Base-by-base conservation (phyloP, 139 green algal species). In the Limnomonas spitsbergensis region DNA sequence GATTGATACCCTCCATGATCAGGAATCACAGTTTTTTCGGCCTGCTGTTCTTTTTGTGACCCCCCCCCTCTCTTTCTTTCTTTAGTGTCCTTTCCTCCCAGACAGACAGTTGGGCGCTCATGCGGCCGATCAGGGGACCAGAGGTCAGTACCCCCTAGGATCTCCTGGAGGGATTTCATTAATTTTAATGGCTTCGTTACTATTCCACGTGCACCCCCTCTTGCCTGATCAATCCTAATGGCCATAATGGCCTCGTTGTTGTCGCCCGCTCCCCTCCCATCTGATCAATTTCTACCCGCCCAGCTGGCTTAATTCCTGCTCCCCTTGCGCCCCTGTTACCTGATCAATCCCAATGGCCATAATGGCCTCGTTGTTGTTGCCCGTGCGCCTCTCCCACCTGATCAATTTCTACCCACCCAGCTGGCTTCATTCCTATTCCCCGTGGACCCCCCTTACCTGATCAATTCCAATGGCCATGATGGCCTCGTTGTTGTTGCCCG, bases 391-490 rank as follows among this genome's bases (percentile, higher is more conserved):
- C 38, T 89, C 95, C 29, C 87, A 96, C 95, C n/a, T n/a, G n/a
- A n/a, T n/a, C n/a, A n/a, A n/a, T n/a, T n/a, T n/a, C 47, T 29
- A 61, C 47, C 47, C 14, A 20, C 20, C 14, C 47, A 61, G 14
- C 20, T 14, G 14, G 20, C 47, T 61, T 61, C 47, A 61, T 14
- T 29, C 20, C 14, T 29, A 61, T 20, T 61, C 20, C 20, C 14
- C 47, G 20, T 61, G 47, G 47, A 61, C 47, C 20, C 20, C 47
- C 47, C 81, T 61, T 69, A 83, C 78, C 37, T 84, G 80, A 83
- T 98, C 95, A 3, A 98, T 86, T 54, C 95, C 95, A 68, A 98
- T 95, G 42, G 93, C 95, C 95, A 98, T 98, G 73, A 98, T 92
- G 27, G 95, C 94, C 53, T 90, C 86, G 3, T 54, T 69, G 29